Evolutionary conservation across 495 filamentous ascomycete genomes (phyloP), one percentile per base, ranked within the genome.

Genomic region (Neurospora hispaniola): DNA sequence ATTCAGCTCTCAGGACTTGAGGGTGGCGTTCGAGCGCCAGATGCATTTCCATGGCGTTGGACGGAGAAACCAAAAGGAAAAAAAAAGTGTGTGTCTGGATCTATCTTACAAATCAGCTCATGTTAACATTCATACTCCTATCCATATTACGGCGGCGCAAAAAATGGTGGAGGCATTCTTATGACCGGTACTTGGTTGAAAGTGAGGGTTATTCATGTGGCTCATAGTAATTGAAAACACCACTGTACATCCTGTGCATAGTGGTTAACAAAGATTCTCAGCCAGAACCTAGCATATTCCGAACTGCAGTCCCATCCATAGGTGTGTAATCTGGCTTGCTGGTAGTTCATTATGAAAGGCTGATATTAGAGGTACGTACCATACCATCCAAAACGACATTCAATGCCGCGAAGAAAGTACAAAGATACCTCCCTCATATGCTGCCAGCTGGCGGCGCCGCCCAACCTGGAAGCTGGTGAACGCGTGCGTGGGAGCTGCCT

Each of bases 401-500:
- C 6, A 12, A 62, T 62, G 54, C 54, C 27, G 54, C 54, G 14
- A 62, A 62, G 54, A 31, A 12, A 16, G 54, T 31, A 62, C 54
- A 62, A 18, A 62, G 54, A 27, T 62, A 62, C 54, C 12, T 62
- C 23, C 54, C 12, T 62, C 23, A 27, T 62, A 6, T 16, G 14
- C 54, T 62, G 54, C 54, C 54, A 62, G 54, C 54, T 62, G 54
- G 54, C 54, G 54, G 54, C 6, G 54, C 54, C 23, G 54, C 54
- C 27, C 54, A 62, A 62, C 12, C 54, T 62, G 70, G 41, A 18
- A 62, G 54, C 54, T 62, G 70, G 41, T 74, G 54, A 72, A 74
- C 73, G 70, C 73, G 73, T 74, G 73, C 73, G 69, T 74, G 73
- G 72, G 68, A 69, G 73, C 73, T 74, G 73, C 73, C 73, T 74